Evolutionary conservation across 495 filamentous ascomycete species (phyloP).

Genomic region (Entonaema liquescens): DNA sequence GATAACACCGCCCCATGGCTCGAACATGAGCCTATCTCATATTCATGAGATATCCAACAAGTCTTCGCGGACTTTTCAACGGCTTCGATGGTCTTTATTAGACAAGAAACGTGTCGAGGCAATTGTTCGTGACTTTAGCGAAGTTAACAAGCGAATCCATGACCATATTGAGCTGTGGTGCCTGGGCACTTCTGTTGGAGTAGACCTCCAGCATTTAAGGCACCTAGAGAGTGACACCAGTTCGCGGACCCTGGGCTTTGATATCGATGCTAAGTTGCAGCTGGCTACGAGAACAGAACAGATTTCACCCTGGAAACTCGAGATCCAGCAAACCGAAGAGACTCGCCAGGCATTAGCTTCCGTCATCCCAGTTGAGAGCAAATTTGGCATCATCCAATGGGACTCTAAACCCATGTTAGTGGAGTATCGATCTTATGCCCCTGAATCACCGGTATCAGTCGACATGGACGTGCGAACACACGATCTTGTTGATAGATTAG

Average conservation of each 20-base stretch:
- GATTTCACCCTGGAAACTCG: too few relatives aligned
- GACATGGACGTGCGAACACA: slow-evolving; percentile 22
- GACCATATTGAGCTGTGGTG: slow-evolving; percentile 46
- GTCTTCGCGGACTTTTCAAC: slow-evolving; percentile 12
- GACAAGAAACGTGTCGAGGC: slow-evolving; percentile 46
- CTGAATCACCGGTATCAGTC: slow-evolving; percentile 12
- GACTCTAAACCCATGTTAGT: slow-evolving; percentile 18
- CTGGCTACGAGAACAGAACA: too few relatives aligned
- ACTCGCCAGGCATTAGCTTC: slow-evolving; percentile 10
- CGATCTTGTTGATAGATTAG: slow-evolving; percentile 31
- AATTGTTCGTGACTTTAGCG: slow-evolving; percentile 40
- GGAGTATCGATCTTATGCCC: slow-evolving; percentile 23
- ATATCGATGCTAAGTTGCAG: too few relatives aligned
- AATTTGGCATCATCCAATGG: slow-evolving; percentile 15
- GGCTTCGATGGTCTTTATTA: slow-evolving; percentile 44
- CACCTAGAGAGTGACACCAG: slow-evolving; percentile 31
- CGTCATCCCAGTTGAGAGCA: slow-evolving; percentile 9
- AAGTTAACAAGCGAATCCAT: slow-evolving; percentile 42
- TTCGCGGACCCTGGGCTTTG: too few relatives aligned
- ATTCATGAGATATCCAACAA: slow-evolving; percentile 9
- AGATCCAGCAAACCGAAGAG: too few relatives aligned
- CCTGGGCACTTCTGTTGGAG: slow-evolving; percentile 35
- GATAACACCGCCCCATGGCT: too few relatives aligned
- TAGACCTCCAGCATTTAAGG: slow-evolving; percentile 42
- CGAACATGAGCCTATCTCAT: background rate